These are phyloP conservation scores for Physcomitrellopsis africana DNA, from an alignment of 225 moss, liverwort and hornwort genomes.

Conservation along the genomic window DNA sequence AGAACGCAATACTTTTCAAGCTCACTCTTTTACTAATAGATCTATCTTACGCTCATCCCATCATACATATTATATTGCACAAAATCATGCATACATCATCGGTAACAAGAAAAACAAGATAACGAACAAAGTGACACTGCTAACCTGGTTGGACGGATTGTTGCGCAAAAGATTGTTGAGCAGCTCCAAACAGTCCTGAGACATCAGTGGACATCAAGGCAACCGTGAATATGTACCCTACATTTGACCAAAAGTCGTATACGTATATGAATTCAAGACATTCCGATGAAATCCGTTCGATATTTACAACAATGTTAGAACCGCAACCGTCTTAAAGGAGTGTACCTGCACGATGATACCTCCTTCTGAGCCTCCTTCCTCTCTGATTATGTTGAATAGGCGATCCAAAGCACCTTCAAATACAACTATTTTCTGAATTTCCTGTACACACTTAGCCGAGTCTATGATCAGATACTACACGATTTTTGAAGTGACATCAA, in stretches of 20 bases:
- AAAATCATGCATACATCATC: constrained; percentile 1
- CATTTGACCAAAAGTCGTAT: neutral
- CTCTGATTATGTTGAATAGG: constrained; percentile 82
- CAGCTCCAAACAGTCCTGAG: constrained; percentile 97
- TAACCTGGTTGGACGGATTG: constrained; percentile 97
- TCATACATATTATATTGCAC: constrained; percentile 16
- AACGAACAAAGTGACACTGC: constrained; percentile 10
- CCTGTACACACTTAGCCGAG: constrained; percentile 53
- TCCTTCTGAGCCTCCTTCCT: constrained; percentile 96
- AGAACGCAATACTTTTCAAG: neutral
- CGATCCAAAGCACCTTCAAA: constrained; percentile 99
- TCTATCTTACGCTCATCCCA: constrained; percentile 12
- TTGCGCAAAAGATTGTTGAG: constrained; percentile 94
- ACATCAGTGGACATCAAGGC: constrained; percentile 5
- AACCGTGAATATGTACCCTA: constrained; percentile 6
- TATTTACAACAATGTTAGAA: neutral
- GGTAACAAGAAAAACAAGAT: constrained; percentile 9
- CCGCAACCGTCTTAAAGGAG: neutral
- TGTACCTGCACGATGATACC: constrained; percentile 95
- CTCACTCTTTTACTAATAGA: neutral
- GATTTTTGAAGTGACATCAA: neutral
- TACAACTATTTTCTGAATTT: constrained; percentile 99
- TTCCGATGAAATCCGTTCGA: neutral
- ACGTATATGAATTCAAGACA: neutral
- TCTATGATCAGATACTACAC: constrained; percentile 25